These are phyloP conservation scores for Globisporangium viniferum DNA, from an alignment of 352 stramenopile genomes.

Conservation along the genomic window DNA sequence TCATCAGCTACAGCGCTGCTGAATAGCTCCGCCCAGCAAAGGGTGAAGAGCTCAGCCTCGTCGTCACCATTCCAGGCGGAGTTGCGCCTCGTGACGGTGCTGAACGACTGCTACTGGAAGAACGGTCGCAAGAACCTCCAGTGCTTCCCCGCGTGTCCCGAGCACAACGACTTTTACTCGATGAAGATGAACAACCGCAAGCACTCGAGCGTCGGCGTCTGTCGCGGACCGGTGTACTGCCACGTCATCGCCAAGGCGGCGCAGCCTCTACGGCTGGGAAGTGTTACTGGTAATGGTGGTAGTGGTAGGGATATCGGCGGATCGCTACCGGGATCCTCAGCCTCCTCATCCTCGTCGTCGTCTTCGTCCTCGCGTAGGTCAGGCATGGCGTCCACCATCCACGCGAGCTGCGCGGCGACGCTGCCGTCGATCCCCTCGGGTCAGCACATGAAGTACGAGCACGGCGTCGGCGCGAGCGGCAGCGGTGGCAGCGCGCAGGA, in stretches of 20 bases:
- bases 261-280: not conserved
- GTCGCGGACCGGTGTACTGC: slow-evolving; percentile 75
- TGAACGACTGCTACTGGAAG: slow-evolving; percentile 86
- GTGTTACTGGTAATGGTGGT: not conserved
- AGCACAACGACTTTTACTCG: slow-evolving; percentile 87
- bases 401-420: not conserved
- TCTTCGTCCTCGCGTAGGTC: not conserved
- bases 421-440: slow-evolving; percentile 10
- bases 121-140: slow-evolving; percentile 90
- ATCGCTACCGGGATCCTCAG: not conserved
- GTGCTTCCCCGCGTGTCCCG: slow-evolving; percentile 83
- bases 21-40: not conserved
- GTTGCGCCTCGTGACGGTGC: slow-evolving; percentile 46
- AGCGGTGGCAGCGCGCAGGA: slow-evolving; percentile 45
- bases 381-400: not conserved
- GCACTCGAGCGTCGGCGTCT: slow-evolving; percentile 81
- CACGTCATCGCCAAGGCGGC: slow-evolving; percentile 50
- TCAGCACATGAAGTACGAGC: slow-evolving; percentile 68
- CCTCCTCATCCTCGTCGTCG: not conserved
- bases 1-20: not conserved
- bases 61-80: slow-evolving; percentile 1
- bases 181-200: slow-evolving; percentile 91
- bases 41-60: not conserved
- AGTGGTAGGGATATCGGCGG: not conserved
- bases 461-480: slow-evolving; percentile 32